phyloP scores from a whole-genome alignment of 2,329 filamentous ascomycete genomes.

The Fusarium algeriense region DNA sequence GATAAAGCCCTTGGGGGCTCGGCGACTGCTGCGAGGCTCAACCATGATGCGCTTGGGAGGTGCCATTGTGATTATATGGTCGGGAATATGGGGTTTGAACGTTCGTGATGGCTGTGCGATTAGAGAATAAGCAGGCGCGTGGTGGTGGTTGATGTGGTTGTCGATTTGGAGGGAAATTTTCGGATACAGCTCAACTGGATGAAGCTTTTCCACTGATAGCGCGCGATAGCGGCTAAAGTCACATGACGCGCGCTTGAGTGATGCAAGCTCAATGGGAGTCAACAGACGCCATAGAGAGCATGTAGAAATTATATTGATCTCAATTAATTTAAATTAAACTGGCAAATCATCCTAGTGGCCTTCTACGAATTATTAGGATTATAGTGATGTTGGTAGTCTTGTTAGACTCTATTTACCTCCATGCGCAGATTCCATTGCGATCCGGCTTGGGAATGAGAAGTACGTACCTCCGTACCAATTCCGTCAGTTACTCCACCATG shows the following conservation, averaged over 20 bases:
- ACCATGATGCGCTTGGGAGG: conserved; percentile 71
- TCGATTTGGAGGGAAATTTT: conserved; percentile 42
- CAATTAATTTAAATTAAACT: too few relatives aligned
- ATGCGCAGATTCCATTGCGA: too few relatives aligned
- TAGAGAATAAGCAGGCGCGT: conserved; percentile 11
- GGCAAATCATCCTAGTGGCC: too few relatives aligned
- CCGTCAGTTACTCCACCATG: conserved; percentile 32
- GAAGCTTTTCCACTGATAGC: conserved; percentile 38
- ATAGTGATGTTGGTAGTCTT: neutral
- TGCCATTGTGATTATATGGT: conserved; percentile 60
- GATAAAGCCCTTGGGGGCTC: conserved; percentile 64
- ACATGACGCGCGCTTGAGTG: conserved; percentile 44
- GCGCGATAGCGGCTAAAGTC: conserved; percentile 31
- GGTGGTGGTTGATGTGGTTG: conserved; percentile 18
- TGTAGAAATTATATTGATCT: too few relatives aligned
- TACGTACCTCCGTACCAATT: conserved; percentile 10
- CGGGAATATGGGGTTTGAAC: neutral
- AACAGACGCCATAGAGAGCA: neutral
- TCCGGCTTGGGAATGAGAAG: neutral
- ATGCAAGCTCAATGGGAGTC: neutral
- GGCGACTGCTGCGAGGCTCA: conserved; percentile 55
- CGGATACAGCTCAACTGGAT: conserved; percentile 25
- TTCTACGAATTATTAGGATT: too few relatives aligned
- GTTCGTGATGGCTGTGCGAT: conserved; percentile 18
- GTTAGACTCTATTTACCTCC: too few relatives aligned